Percentiles rank a stretch among this genome's conserved stretches.
phyloP scores from a whole-genome alignment of 1,284 basidiomycete genomes.

The Austroboletus novae-zelandiae region DNA sequence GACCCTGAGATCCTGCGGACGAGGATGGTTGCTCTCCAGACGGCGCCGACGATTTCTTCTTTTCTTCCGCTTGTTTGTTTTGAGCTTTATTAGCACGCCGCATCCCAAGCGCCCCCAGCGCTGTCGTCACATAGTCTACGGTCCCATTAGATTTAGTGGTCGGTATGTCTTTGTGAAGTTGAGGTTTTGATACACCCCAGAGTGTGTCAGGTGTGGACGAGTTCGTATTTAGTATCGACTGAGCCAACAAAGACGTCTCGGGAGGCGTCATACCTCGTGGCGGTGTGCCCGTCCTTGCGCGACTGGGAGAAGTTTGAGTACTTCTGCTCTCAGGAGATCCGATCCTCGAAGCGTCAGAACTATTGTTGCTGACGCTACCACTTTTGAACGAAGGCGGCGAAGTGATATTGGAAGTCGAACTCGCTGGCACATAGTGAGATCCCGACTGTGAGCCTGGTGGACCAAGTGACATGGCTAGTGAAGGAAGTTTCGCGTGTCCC shows the following conservation, averaged over 20 bases:
- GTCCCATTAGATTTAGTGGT: conserved; percentile 18
- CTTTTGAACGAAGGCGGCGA: conserved; percentile 9
- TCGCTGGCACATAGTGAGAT: conserved; percentile 5
- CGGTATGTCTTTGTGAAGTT: conserved; percentile 9
- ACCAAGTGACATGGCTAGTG: conserved; percentile 16
- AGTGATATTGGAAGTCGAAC: conserved; percentile 7
- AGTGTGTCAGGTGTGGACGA: conserved; percentile 7
- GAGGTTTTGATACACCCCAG: conserved; percentile 19
- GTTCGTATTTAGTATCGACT: conserved; percentile 15
- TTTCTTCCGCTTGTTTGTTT: conserved; percentile 25
- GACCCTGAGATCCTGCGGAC: conserved; percentile 14
- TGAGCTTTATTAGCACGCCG: conserved; percentile 31
- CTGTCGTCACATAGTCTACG: conserved; percentile 17
- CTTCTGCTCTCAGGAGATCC: conserved; percentile 17
- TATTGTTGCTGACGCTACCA: background rate
- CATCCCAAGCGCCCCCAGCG: conserved; percentile 28
- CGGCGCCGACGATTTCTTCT: conserved; percentile 7
- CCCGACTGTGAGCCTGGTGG: conserved; percentile 12
- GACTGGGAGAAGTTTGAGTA: conserved; percentile 8
- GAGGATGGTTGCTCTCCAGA: conserved; percentile 18
- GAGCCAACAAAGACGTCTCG: conserved; percentile 8
- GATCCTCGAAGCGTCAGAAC: conserved; percentile 16
- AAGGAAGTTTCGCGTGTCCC: conserved; percentile 5
- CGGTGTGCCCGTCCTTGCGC: conserved; percentile 2
- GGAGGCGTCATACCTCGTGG: conserved; percentile 5